phyloP scores from a whole-genome alignment of 2,329 filamentous ascomycete genomes.

The Sarocladium strictum region DNA sequence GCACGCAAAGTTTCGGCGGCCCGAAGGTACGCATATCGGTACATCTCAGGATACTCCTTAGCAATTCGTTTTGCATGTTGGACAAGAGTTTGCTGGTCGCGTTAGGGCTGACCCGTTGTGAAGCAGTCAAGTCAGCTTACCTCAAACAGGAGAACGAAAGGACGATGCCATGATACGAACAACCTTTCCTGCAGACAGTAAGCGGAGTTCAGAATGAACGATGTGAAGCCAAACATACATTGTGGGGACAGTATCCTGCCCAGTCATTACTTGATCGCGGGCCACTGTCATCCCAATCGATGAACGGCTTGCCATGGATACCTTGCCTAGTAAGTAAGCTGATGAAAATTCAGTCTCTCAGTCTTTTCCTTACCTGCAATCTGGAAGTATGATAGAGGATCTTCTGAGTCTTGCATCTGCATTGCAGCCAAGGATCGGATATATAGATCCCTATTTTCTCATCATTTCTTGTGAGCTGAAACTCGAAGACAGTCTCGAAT shows the following conservation, averaged over 20 bases:
- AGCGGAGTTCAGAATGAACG: background rate
- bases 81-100: constrained; percentile 44
- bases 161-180: constrained; percentile 50
- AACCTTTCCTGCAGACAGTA: constrained; percentile 34
- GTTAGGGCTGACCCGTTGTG: constrained; percentile 10
- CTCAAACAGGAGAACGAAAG: constrained; percentile 49
- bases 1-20: constrained; percentile 41
- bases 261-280: constrained; percentile 20
- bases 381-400: constrained; percentile 44
- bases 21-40: constrained; percentile 29
- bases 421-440: constrained; percentile 39
- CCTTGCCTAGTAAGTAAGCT: constrained; percentile 18
- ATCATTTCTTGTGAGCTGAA: background rate
- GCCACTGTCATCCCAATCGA: constrained; percentile 37
- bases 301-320: constrained; percentile 36
- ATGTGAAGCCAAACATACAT: constrained; percentile 25
- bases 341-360: too few relatives aligned
- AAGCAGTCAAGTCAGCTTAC: constrained; percentile 23
- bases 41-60: constrained; percentile 30
- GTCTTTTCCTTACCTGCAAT: constrained; percentile 40
- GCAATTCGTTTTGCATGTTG: constrained; percentile 40
- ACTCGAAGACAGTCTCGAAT: too few relatives aligned
- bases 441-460: constrained; percentile 39
- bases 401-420: constrained; percentile 31
- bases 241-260: constrained; percentile 41